Evolutionary conservation across 805 yeast genomes (phyloP), one percentile per base, ranked within the genome.

Genomic region (Schwanniomyces yamadae): DNA sequence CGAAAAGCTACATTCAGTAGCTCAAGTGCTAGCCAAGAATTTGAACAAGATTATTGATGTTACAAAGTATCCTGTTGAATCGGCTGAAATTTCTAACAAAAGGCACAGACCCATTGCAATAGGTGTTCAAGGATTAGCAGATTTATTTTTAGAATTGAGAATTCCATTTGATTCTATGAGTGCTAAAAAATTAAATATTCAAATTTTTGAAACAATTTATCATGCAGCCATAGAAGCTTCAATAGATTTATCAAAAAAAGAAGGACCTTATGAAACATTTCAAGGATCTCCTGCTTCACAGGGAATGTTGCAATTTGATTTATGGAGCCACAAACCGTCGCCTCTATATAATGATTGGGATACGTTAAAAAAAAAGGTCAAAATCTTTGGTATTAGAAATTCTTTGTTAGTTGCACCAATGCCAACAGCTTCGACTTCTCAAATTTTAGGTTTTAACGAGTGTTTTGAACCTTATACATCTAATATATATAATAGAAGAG

Each of bases 371-470:
- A 66, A 63, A 8, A 65, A 77, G 26, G 71, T 91, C 42, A 63
- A 64, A 34, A 59, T 64, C 43, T 62, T 78, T 52, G 98, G 98
- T 31, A 52, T 91, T 27, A 71, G 97, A 54, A 91, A 91, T 68
- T 91, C 97, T 4, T 65, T 91, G 38, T 60, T 90, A 12, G 85
- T 90, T 22, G 97, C 95, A 1, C 93, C 96, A 35, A 91, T 91
- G 98, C 98, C 98, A 28, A 91, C 98, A 12, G 98, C 98, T 2
- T 88, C 97, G 1, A 91, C 98, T 2, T 91, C 98, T 3, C 97
- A 89, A 67, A 90, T 91, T 34, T 70, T 91, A 34, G 98, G 97
- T 25, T 87, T 77, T 69, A 90, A 81, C 50, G 98, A 91, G 66
- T 90, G 97, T 63, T 91, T 91, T 60, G 99, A 91, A 62, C 98